A percentile compares a stretch with the other conserved stretches of the same genome.
These are phyloP conservation scores for Chrysanthemum lavandulifolium DNA, from an alignment of 129 eudicot genomes.

Conservation along the genomic window DNA sequence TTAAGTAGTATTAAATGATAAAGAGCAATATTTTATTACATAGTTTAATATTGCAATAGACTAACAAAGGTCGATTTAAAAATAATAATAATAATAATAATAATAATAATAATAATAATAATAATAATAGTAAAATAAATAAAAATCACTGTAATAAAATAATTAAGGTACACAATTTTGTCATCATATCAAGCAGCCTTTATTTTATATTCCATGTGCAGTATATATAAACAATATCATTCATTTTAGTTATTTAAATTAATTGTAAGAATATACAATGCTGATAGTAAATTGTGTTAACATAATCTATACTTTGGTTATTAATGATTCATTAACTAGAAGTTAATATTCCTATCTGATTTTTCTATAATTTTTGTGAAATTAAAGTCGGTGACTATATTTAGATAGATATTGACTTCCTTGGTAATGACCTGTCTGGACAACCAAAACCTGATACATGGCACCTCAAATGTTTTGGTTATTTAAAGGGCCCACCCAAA, in stretches of 20 bases:
- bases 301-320: too few species aligned
- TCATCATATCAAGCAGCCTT: background rate
- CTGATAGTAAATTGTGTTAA: too few species aligned
- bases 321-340: too few species aligned
- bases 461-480: slow-evolving; percentile 12
- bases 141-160: background rate
- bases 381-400: background rate
- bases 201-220: background rate
- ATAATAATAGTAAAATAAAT: too few species aligned
- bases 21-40: background rate
- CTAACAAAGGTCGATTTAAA: background rate
- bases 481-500: background rate
- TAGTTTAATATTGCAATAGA: background rate
- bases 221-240: background rate
- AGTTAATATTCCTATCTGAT: background rate
- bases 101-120: too few species aligned
- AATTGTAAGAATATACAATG: too few species aligned
- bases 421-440: slow-evolving; percentile 24
- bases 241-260: too few species aligned
- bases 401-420: slow-evolving; percentile 9
- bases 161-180: background rate
- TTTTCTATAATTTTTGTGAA: background rate
- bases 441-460: background rate
- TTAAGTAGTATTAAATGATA: background rate
- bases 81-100: too few species aligned